Conservation (phyloP, 2,329 filamentous ascomycete species). For the Trichoderma asperellum region DNA sequence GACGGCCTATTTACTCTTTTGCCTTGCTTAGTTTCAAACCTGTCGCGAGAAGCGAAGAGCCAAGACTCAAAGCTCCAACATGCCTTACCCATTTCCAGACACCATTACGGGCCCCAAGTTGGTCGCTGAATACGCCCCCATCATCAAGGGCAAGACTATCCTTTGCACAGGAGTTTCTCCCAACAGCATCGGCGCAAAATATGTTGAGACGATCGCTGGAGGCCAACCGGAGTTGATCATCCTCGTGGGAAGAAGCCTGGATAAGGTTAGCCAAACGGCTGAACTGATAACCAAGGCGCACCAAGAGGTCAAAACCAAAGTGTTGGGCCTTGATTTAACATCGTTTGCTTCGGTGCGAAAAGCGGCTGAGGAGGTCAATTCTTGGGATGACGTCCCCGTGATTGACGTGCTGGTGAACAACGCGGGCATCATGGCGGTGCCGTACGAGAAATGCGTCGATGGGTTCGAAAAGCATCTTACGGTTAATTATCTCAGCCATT, state of each 20-base stretch:
- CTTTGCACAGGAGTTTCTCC: conserved; percentile 50
- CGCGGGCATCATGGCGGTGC: conserved; percentile 47
- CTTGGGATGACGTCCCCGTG: conserved; percentile 33
- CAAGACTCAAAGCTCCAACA: neutral
- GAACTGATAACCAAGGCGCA: conserved; percentile 41
- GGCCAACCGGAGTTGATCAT: conserved; percentile 49
- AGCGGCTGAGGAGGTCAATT: conserved; percentile 43
- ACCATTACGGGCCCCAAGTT: conserved; percentile 34
- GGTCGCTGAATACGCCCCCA: conserved; percentile 36
- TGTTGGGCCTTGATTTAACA: conserved; percentile 45
- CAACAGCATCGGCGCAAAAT: conserved; percentile 45
- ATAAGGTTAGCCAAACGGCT: conserved; percentile 47
- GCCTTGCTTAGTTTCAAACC: neutral
- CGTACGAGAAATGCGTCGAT: conserved; percentile 42
- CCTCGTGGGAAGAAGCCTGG: conserved; percentile 49
- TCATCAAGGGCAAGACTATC: conserved; percentile 45
- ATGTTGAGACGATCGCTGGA: conserved; percentile 45
- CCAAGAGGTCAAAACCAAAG: conserved; percentile 40
- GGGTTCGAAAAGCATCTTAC: conserved; percentile 51
- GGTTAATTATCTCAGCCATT: conserved; percentile 52
- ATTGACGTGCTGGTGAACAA: conserved; percentile 51
- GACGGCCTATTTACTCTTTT: neutral
- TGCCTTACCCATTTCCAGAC: conserved; percentile 19
- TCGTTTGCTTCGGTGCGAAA: conserved; percentile 43
- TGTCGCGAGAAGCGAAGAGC: neutral